Evolutionary conservation across 1,139 yeast species (phyloP), one percentile per base, ranked within the genome.

Genomic region (Zygosaccharomyces sapae): DNA sequence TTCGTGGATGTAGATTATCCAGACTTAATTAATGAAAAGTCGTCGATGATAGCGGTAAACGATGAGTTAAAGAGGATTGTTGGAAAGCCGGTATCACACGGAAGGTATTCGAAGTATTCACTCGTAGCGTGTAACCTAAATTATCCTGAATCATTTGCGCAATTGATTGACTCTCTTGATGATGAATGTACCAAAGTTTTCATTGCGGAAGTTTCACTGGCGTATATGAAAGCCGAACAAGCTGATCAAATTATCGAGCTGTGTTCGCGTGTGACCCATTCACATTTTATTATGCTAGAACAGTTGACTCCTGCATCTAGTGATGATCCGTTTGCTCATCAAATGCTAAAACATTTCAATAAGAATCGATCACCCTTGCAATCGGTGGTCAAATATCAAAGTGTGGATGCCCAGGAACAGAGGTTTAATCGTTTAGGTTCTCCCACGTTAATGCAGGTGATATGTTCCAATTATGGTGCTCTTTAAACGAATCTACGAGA

Each of bases 121-220:
- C 75, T 84, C 1, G 69, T 82, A n/a, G 86, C 88, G 1, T 86
- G 95, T 65, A 86, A 86, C 61, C 68, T 86, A 52, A 80, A 84
- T 49, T 69, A 83, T 51, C 57, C 70, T 3, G 59, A 57, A 0
- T 58, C 68, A 7, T 83, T 80, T 55, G 58, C 69, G 38, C 53
- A 62, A 5, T 70, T 73, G 42, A 53, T 83, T 41, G 47, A 49
- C 2, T 27, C 46, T 18, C 27, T 54, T n/a, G 43, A 54, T n/a
- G 59, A 63, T 1, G 57, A 68, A 19, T 62, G 75, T 2, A 63
- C 77, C 4, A 77, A 76, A 44, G 72, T 85, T 8, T 86, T 84
- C 57, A 74, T 87, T 37, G 94, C 95, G 0, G 95, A 86, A 62
- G 95, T 86, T 2, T 85, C 95, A 0, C 67, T 86, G 47, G 90